Conservation (phyloP, 129 eudicot genomes). For the Deinandra increscens region DNA sequence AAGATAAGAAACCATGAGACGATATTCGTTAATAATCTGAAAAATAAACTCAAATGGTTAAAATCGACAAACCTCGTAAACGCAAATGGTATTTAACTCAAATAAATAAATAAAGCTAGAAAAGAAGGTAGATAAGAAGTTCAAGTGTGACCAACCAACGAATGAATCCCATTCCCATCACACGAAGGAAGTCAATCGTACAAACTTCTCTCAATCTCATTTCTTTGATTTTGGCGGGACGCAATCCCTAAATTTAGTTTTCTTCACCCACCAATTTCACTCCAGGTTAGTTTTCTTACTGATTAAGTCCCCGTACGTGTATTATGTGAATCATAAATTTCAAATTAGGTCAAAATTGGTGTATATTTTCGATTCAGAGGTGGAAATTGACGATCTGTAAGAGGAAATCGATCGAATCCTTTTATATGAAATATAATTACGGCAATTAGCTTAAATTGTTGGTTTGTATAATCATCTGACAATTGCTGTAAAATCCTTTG, state of each 20-base stretch:
- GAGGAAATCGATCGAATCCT: constrained; percentile 1
- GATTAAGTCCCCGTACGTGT: background rate
- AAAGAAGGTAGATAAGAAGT: constrained; percentile 7
- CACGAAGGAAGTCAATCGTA: constrained; percentile 1
- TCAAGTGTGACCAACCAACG: background rate
- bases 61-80: too few relatives aligned
- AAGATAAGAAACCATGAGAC: too few relatives aligned
- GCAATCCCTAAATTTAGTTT: constrained; percentile 16
- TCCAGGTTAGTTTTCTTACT: constrained; percentile 7
- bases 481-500: background rate
- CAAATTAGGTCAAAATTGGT: constrained; percentile 4
- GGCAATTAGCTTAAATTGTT: background rate
- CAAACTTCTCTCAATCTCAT: background rate
- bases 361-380: background rate
- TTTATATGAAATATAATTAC: constrained; percentile 12
- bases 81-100: too few relatives aligned
- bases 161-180: background rate
- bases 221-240: background rate
- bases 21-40: too few relatives aligned
- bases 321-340: background rate
- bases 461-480: background rate
- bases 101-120: background rate
- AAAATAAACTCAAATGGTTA: too few relatives aligned
- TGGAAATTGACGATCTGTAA: constrained; percentile 9
- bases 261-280: background rate